Conservation (phyloP, 2,329 filamentous ascomycete species). For the Cercospora zeina region DNA sequence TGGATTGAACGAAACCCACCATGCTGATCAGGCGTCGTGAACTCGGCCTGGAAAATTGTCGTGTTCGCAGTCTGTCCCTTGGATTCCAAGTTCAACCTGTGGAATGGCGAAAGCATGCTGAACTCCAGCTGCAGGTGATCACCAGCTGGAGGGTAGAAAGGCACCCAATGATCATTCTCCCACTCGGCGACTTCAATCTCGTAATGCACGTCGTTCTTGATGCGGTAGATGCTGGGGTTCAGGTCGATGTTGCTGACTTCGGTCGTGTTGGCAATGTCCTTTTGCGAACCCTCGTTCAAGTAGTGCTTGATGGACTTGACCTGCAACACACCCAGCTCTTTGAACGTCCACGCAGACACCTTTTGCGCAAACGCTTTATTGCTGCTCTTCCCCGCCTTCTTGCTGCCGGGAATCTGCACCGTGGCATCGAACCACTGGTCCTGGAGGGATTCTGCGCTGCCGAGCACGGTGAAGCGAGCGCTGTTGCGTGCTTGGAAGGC, state of each 20-base stretch:
- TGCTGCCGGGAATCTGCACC: conserved; percentile 59
- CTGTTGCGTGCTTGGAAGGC: conserved; percentile 90
- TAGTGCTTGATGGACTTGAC: conserved; percentile 82
- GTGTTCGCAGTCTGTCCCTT: conserved; percentile 60
- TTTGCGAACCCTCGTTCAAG: conserved; percentile 55
- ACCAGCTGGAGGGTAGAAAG: conserved; percentile 67
- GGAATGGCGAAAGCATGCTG: conserved; percentile 97
- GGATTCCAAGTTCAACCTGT: conserved; percentile 73
- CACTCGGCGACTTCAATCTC: conserved; percentile 88
- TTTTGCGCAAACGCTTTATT: conserved; percentile 86
- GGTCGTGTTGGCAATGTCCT: conserved; percentile 41
- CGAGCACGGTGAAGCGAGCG: conserved; percentile 81
- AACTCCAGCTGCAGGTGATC: conserved; percentile 93
- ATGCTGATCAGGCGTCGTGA: conserved; percentile 91
- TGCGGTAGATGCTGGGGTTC: conserved; percentile 87
- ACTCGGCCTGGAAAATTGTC: conserved; percentile 71
- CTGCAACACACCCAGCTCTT: conserved; percentile 85
- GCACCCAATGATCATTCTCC: conserved; percentile 68
- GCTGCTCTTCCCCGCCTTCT: conserved; percentile 63
- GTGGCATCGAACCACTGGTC: conserved; percentile 85
- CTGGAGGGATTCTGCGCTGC: conserved; percentile 81
- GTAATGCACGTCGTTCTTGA: conserved; percentile 94
- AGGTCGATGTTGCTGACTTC: conserved; percentile 48
- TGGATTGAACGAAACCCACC: conserved; percentile 49
- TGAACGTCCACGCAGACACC: conserved; percentile 92